A percentile compares a stretch with the other conserved stretches of the same genome.
Conservation (phyloP, 2,329 filamentous ascomycete species). For the Canariomyces notabilis region DNA sequence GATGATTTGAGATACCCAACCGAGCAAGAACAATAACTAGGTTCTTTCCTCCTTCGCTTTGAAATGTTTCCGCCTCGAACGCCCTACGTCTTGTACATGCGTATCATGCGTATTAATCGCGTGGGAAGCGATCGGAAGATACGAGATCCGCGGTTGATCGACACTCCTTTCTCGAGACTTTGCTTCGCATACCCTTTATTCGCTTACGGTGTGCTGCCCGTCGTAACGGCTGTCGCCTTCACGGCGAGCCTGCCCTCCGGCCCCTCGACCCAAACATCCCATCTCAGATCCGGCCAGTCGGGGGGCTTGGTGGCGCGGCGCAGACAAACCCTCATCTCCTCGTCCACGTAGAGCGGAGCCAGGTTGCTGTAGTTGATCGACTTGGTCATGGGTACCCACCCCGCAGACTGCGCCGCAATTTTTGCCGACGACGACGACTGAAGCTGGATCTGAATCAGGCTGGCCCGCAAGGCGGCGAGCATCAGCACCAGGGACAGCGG, state of each 20-base stretch:
- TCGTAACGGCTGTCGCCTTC: constrained; percentile 40
- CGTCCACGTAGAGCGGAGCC: constrained; percentile 70
- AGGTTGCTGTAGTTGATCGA: constrained; percentile 75
- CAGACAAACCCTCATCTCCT: constrained; percentile 66
- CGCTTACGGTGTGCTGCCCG: background rate
- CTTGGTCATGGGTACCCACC: constrained; percentile 6
- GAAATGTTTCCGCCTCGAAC: too few species aligned
- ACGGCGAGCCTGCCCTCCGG: constrained; percentile 58
- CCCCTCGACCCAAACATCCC: constrained; percentile 63
- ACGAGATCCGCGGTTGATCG: too few species aligned
- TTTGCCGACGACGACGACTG: background rate
- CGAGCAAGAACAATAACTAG: too few species aligned
- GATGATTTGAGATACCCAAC: too few species aligned
- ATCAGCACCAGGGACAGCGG: constrained; percentile 76
- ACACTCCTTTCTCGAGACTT: background rate
- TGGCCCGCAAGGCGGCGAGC: constrained; percentile 57
- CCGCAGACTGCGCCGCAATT: too few species aligned
- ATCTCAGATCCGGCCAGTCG: constrained; percentile 38
- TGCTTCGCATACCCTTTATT: background rate
- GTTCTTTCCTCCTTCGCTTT: too few species aligned
- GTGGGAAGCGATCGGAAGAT: too few species aligned
- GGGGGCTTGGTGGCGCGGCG: constrained; percentile 31
- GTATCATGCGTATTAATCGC: too few species aligned
- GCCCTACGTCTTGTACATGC: too few species aligned
- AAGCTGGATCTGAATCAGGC: constrained; percentile 36